phyloP scores from a whole-genome alignment of 495 filamentous ascomycete species.

The Daldinia loculata region DNA sequence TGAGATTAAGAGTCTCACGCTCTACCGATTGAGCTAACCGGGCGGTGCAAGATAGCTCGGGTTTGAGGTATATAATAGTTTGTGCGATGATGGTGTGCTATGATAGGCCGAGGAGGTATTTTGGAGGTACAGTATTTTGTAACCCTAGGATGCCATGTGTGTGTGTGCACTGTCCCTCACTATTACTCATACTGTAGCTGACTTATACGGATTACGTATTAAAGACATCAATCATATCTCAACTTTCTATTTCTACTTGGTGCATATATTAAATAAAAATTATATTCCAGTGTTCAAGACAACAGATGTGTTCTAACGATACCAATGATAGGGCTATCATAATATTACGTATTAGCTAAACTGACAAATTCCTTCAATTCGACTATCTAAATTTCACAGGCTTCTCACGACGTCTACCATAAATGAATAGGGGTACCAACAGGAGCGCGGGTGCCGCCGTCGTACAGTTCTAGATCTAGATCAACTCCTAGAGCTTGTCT shows the following conservation, averaged over 20 bases:
- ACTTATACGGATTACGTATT: background rate
- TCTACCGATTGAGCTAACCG: conserved; percentile 85
- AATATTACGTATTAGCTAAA: background rate
- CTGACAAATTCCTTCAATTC: background rate
- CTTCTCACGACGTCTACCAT: background rate
- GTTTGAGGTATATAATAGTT: background rate
- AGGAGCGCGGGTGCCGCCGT: too few relatives aligned
- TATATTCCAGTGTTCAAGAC: background rate
- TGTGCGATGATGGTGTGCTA: background rate
- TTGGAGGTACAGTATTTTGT: too few relatives aligned
- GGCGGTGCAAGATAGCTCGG: conserved; percentile 12
- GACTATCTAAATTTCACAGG: background rate
- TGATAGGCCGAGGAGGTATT: background rate
- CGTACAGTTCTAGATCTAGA: background rate
- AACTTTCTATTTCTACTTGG: background rate
- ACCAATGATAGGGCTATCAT: too few relatives aligned
- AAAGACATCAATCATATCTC: background rate
- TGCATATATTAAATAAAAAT: background rate
- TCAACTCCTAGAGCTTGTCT: background rate
- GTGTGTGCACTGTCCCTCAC: background rate
- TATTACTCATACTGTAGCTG: background rate
- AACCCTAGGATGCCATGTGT: background rate
- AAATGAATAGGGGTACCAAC: too few relatives aligned
- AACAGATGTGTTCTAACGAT: too few relatives aligned
- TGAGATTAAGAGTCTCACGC: conserved; percentile 86